Conservation (phyloP, 2,329 filamentous ascomycete genomes). For the Penicillium sp. region DNA sequence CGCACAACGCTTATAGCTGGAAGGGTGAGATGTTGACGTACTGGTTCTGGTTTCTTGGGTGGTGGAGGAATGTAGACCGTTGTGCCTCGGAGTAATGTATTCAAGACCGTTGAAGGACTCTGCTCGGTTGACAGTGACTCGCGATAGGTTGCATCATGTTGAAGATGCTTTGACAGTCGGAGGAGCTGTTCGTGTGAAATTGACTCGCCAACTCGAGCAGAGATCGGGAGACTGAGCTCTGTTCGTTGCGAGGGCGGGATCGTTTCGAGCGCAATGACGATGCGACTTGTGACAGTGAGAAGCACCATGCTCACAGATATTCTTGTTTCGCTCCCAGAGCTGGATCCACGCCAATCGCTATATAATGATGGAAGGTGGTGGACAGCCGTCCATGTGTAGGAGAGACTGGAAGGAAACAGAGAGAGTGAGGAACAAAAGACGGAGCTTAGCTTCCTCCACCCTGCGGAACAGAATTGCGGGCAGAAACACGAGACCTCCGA, state of each 20-base stretch:
- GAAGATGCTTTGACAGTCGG: slow-evolving; percentile 29
- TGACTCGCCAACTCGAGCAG: slow-evolving; percentile 25
- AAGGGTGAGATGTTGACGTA: slow-evolving; percentile 38
- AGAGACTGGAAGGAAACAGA: too few relatives aligned
- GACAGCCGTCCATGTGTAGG: too few relatives aligned
- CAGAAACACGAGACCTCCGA: slow-evolving; percentile 12
- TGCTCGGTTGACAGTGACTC: neutral
- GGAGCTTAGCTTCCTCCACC: too few relatives aligned
- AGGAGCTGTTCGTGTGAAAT: slow-evolving; percentile 41
- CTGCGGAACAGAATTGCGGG: slow-evolving; percentile 6
- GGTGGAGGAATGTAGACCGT: slow-evolving; percentile 73
- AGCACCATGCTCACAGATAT: slow-evolving; percentile 34
- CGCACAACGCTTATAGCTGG: neutral
- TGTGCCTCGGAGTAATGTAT: slow-evolving; percentile 65
- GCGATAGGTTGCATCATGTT: slow-evolving; percentile 10
- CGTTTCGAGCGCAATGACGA: slow-evolving; percentile 35
- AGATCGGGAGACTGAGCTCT: slow-evolving; percentile 31
- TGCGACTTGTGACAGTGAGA: slow-evolving; percentile 35
- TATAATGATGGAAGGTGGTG: too few relatives aligned
- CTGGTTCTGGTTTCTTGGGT: slow-evolving; percentile 68
- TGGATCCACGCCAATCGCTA: too few relatives aligned
- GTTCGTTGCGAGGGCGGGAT: slow-evolving; percentile 28
- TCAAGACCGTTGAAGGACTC: slow-evolving; percentile 47
- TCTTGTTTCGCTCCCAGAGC: too few relatives aligned
- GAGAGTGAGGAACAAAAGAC: too few relatives aligned